A percentile compares a stretch with the other conserved stretches of the same genome.
These are phyloP conservation scores for Kwoniella sp. DNA, from an alignment of 768 basidiomycete genomes.

Conservation along the genomic window DNA sequence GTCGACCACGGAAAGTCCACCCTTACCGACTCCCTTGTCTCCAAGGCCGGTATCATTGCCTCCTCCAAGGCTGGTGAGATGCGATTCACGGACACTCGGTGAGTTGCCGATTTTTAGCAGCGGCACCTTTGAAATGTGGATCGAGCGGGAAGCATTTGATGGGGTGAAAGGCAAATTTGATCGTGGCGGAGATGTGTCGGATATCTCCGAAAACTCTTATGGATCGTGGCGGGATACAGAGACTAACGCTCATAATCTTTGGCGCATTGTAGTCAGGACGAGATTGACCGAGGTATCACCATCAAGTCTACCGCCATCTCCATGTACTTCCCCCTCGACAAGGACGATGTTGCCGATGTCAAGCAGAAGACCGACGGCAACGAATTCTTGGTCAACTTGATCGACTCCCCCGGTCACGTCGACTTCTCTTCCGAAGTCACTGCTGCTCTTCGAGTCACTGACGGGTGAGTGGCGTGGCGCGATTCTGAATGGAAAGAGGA, in stretches of 20 bases:
- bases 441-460: slow-evolving; percentile 98
- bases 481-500: neutral
- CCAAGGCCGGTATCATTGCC: slow-evolving; percentile 99
- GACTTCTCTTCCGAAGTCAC: slow-evolving; percentile 99
- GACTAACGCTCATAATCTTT: neutral
- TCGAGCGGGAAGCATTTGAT: neutral
- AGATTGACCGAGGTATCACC: slow-evolving; percentile 99
- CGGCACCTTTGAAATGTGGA: neutral
- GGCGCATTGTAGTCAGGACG: slow-evolving; percentile 66
- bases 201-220: slow-evolving; percentile 17
- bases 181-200: slow-evolving; percentile 5
- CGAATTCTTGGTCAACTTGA: slow-evolving; percentile 99
- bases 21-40: slow-evolving; percentile 96
- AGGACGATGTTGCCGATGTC: slow-evolving; percentile 81
- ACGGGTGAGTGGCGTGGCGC: slow-evolving; percentile 60
- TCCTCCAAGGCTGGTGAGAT: slow-evolving; percentile 89
- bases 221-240: neutral
- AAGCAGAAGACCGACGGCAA: slow-evolving; percentile 92
- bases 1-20: slow-evolving; percentile 99
- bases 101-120: slow-evolving; percentile 20
- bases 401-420: slow-evolving; percentile 99
- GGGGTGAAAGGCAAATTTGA: neutral
- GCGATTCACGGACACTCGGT: slow-evolving; percentile 93
- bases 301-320: slow-evolving; percentile 99
- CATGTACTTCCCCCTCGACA: slow-evolving; percentile 96